Evolutionary conservation across 371 early-diverging fungal genomes (phyloP).

Genomic region (Zychaea mexicana): DNA sequence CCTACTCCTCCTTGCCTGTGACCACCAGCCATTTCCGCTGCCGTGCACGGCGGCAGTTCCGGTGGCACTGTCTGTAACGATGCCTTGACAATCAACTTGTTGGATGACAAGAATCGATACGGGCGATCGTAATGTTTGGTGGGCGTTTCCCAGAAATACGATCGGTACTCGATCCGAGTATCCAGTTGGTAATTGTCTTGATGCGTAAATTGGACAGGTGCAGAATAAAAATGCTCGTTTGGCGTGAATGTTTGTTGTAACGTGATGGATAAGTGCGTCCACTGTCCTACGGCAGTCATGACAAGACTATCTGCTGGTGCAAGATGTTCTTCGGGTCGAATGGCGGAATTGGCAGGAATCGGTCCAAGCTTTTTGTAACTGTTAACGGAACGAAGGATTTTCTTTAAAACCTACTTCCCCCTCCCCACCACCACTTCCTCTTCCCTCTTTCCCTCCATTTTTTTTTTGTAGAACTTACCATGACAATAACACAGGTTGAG

Average conservation of each 20-base stretch:
- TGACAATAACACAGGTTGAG: conserved; percentile 35
- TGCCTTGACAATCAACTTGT: conserved; percentile 28
- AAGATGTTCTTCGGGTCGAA: conserved; percentile 32
- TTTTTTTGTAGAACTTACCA: conserved; percentile 32
- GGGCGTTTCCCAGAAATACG: conserved; percentile 47
- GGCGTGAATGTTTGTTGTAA: conserved; percentile 32
- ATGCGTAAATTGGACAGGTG: conserved; percentile 31
- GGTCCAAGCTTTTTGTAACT: conserved; percentile 36
- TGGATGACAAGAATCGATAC: conserved; percentile 25
- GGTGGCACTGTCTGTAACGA: not conserved
- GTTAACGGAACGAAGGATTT: not conserved
- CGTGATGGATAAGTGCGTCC: conserved; percentile 24
- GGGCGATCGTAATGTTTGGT: conserved; percentile 38
- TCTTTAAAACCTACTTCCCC: not conserved
- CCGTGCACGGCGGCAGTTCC: conserved; percentile 23
- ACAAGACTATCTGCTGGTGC: conserved; percentile 41
- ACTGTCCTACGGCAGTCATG: conserved; percentile 31
- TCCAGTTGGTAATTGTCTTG: conserved; percentile 33
- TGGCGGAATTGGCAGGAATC: conserved; percentile 32
- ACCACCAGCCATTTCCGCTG: conserved; percentile 8
- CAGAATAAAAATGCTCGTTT: conserved; percentile 40
- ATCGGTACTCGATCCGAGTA: conserved; percentile 34
- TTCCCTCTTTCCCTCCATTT: too few species aligned
- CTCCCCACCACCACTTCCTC: too few species aligned
- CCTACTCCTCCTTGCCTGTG: too few species aligned